Base-by-base conservation (phyloP, 176 grass and related monocot genomes). In the Saccharum officinarum region DNA sequence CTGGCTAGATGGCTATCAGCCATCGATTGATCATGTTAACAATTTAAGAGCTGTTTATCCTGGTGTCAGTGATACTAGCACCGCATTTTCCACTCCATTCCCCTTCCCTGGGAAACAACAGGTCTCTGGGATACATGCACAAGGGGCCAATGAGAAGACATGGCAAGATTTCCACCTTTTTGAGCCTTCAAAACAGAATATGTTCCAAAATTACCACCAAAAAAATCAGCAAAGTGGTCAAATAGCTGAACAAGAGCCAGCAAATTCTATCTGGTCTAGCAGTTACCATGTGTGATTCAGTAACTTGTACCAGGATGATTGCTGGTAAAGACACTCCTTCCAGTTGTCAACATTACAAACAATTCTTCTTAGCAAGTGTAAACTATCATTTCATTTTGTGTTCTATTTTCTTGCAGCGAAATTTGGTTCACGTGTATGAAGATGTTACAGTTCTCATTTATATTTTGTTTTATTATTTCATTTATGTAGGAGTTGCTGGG, bases 111-210 rank as follows among this genome's bases (percentile, higher is more conserved):
- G 78, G 33, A 90, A 84, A 41, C 87, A 84, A 31, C 93, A 90
- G 60, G 76, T 83, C 49, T 88, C 89, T 63, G 69, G 54, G 77
- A 81, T 81, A 61, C 83, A 85, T 13, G 12, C 45, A 34, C 63
- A 75, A 74, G 75, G 22, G 7, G 22, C 46, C 8, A 76, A 85
- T 76, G 94, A 90, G 65, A 90, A 63, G 82, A 80, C 80, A 74
- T 94, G 95, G 95, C 86, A 92, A 31, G 93, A 95, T 92, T 95
- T 98, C 76, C 87, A 93, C 63, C 95, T 89, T 83, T 98, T 95
- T 80, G 93, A 93, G 38, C 92, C 92, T 60, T 26, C 83, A 41
- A 88, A 93, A 80, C 64, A 91, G 47, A 92, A 85, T 79, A 83
- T 83, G 42, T 78, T 84, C 57, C 79, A 89, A 69, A 80, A 91